Evolutionary conservation across 768 basidiomycete genomes (phyloP).

Genomic region (Naganishia friedmannii): DNA sequence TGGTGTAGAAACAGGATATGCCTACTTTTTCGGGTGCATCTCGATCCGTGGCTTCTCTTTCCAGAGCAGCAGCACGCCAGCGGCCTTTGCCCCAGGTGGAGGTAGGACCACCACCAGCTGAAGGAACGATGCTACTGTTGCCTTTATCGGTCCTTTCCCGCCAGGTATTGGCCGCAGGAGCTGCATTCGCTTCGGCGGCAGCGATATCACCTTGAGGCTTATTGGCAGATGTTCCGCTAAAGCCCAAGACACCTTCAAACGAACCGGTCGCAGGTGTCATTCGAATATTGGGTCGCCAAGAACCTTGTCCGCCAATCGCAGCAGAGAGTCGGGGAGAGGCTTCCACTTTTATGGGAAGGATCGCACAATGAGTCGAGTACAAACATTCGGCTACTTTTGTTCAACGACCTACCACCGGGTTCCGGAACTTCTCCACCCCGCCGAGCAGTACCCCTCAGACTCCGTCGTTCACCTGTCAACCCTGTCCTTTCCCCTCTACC

Average conservation of each 20-base stretch:
- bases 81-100: slow-evolving; percentile 51
- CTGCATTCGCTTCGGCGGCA: slow-evolving; percentile 7
- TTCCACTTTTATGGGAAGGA: background rate
- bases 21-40: slow-evolving; percentile 39
- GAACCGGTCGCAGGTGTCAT: slow-evolving; percentile 38
- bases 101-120: slow-evolving; percentile 47
- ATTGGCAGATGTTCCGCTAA: slow-evolving; percentile 34
- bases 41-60: slow-evolving; percentile 27
- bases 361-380: background rate
- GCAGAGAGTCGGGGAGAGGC: slow-evolving; percentile 12
- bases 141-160: background rate
- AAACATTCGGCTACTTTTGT: background rate
- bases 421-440: slow-evolving; percentile 23
- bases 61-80: slow-evolving; percentile 42
- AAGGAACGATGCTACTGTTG: slow-evolving; percentile 33
- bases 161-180: slow-evolving; percentile 6
- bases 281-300: slow-evolving; percentile 41
- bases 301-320: slow-evolving; percentile 12
- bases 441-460: slow-evolving; percentile 17
- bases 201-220: slow-evolving; percentile 9
- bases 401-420: slow-evolving; percentile 60
- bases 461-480: slow-evolving; percentile 19
- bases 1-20: background rate
- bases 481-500: slow-evolving; percentile 15
- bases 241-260: slow-evolving; percentile 51